These are phyloP conservation scores for Teunomyces barrocoloradensis DNA, from an alignment of 805 yeast species.

Conservation along the genomic window DNA sequence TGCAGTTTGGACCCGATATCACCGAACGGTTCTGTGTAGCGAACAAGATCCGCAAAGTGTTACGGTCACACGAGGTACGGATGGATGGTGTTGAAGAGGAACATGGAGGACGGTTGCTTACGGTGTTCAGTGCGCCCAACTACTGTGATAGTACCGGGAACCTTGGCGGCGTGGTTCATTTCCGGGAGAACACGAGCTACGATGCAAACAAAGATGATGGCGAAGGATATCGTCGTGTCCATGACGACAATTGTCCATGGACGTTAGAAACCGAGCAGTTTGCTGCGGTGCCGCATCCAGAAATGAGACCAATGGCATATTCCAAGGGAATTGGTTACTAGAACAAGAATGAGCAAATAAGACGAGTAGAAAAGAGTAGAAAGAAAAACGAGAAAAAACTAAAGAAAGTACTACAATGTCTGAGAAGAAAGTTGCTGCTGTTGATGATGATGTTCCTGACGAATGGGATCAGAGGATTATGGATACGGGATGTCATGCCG, in stretches of 20 bases:
- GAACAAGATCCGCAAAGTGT: constrained; percentile 73
- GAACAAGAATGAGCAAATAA: background rate
- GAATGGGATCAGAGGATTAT: constrained; percentile 49
- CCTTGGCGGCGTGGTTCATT: constrained; percentile 83
- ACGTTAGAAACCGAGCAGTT: constrained; percentile 57
- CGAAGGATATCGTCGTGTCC: constrained; percentile 36
- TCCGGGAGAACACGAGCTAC: constrained; percentile 46
- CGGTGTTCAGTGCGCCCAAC: constrained; percentile 98
- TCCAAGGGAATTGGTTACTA: constrained; percentile 25
- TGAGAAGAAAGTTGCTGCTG: too few relatives aligned
- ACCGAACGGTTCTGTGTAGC: constrained; percentile 72
- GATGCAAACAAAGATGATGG: constrained; percentile 45
- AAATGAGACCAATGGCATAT: constrained; percentile 93
- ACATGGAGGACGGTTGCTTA: constrained; percentile 80
- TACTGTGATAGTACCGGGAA: constrained; percentile 94
- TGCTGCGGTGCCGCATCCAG: constrained; percentile 86
- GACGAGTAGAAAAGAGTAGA: background rate
- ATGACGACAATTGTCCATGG: constrained; percentile 45
- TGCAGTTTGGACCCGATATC: constrained; percentile 95
- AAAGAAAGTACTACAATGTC: too few relatives aligned
- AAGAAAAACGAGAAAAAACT: background rate
- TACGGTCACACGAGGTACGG: constrained; percentile 94
- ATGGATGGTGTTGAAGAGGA: constrained; percentile 87
- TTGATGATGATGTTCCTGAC: constrained; percentile 40
- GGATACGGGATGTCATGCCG: constrained; percentile 43